A percentile compares a stretch with the other conserved stretches of the same genome.
These are phyloP conservation scores for Choiromyces venosus DNA, from an alignment of 495 filamentous ascomycete genomes.

Conservation along the genomic window DNA sequence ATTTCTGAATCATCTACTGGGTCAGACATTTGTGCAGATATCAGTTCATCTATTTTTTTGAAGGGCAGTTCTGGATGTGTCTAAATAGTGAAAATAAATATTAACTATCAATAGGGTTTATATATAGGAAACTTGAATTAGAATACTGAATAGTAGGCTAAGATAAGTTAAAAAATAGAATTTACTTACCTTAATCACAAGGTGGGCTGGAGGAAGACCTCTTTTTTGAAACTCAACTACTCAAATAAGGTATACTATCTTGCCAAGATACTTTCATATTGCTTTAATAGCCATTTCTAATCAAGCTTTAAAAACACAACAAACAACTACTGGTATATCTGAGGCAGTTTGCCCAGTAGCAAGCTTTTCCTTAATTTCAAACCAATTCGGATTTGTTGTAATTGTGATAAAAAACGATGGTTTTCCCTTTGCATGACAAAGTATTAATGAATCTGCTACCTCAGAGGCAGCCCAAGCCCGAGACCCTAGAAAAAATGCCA, in stretches of 20 bases:
- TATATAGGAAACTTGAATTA: no score
- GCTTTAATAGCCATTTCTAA: not conserved
- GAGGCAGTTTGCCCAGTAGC: conserved; percentile 4
- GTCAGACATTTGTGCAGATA: not conserved
- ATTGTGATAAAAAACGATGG: conserved; percentile 13
- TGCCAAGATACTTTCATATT: not conserved
- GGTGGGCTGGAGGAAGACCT: not conserved
- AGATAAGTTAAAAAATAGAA: not conserved
- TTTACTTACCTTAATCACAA: conserved; percentile 16
- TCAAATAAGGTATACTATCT: conserved; percentile 9
- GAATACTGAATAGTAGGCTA: not conserved
- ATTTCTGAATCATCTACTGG: not conserved
- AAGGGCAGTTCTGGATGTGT: conserved; percentile 6
- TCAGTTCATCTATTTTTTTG: conserved; percentile 1
- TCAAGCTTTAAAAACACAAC: conserved; percentile 12
- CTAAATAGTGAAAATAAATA: no score
- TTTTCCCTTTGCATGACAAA: not conserved
- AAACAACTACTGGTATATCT: conserved; percentile 13
- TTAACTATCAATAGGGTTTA: no score
- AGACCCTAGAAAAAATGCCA: not conserved
- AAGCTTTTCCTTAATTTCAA: conserved; percentile 3
- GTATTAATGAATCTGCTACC: conserved; percentile 7
- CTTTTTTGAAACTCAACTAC: conserved; percentile 16
- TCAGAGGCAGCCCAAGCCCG: conserved; percentile 5
- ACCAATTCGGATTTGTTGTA: conserved; percentile 14